Conservation (phyloP, 108 stramenopile genomes). For the Cyclotella kingstonii region DNA sequence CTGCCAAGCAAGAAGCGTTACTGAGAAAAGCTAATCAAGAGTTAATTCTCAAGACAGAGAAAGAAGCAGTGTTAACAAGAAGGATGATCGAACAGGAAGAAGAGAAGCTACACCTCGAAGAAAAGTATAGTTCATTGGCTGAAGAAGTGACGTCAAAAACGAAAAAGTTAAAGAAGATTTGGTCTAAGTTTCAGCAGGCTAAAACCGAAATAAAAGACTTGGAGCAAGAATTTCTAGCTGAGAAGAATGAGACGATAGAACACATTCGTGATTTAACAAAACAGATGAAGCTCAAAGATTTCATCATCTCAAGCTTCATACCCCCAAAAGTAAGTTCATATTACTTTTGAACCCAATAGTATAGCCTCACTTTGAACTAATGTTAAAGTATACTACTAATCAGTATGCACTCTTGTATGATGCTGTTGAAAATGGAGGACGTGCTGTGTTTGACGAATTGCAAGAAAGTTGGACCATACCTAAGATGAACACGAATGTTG, state of each 20-base stretch:
- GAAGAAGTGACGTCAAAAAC: constrained; percentile 83
- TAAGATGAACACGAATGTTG: constrained; percentile 8
- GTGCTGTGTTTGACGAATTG: constrained; percentile 77
- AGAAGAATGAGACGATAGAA: constrained; percentile 82
- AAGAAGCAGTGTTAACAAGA: constrained; percentile 64
- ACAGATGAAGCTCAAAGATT: constrained; percentile 87
- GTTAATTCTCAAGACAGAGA: constrained; percentile 59
- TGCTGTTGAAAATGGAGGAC: constrained; percentile 60
- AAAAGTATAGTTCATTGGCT: constrained; percentile 57
- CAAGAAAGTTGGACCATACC: constrained; percentile 67
- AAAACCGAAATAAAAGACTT: constrained; percentile 71
- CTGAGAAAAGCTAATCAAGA: constrained; percentile 79
- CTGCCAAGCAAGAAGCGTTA: constrained; percentile 82
- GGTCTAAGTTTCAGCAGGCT: constrained; percentile 73
- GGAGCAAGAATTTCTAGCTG: constrained; percentile 75
- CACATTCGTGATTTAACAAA: constrained; percentile 79
- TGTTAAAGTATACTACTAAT: neutral
- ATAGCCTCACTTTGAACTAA: neutral
- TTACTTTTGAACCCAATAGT: neutral
- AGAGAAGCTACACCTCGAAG: constrained; percentile 60
- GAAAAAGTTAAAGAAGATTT: constrained; percentile 82
- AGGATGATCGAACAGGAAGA: constrained; percentile 61
- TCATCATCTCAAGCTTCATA: constrained; percentile 72
- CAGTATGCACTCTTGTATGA: constrained; percentile 50
- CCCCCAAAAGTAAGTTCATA: constrained; percentile 57